Percentiles rank a stretch among this genome's conserved stretches.
These are phyloP conservation scores for Lentinula raphanica DNA, from an alignment of 768 basidiomycete species.

Conservation along the genomic window DNA sequence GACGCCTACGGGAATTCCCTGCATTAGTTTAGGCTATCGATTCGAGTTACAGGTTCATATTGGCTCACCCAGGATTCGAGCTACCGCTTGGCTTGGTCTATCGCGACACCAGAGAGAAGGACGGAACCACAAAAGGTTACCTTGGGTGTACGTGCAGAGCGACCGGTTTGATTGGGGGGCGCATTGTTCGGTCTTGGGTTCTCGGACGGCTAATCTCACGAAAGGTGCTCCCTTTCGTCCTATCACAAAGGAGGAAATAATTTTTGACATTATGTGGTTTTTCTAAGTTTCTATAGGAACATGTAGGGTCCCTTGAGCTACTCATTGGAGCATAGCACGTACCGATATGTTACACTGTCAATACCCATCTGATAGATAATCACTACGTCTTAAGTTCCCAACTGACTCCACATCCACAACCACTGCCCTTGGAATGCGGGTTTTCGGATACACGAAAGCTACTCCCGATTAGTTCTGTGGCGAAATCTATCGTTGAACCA, in stretches of 20 bases:
- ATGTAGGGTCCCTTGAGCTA: not conserved
- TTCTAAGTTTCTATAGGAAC: no score
- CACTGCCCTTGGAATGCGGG: conserved; percentile 84
- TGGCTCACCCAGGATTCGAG: conserved; percentile 18
- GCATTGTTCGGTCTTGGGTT: not conserved
- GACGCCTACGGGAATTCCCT: conserved; percentile 7
- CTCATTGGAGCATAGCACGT: not conserved
- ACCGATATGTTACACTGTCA: not conserved
- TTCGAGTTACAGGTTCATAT: conserved; percentile 14
- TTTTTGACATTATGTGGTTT: not conserved
- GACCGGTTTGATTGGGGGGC: conserved; percentile 7
- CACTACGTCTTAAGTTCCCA: conserved; percentile 73
- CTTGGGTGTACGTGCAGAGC: conserved; percentile 15
- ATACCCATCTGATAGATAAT: not conserved
- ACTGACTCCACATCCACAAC: conserved; percentile 94
- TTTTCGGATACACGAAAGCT: conserved; percentile 81
- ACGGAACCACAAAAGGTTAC: conserved; percentile 18
- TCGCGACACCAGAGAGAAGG: conserved; percentile 18
- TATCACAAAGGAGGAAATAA: conserved; percentile 12
- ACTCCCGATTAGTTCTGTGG: conserved; percentile 92
- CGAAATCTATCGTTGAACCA: conserved; percentile 85
- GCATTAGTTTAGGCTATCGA: not conserved
- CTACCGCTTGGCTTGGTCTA: conserved; percentile 20
- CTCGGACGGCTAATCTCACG: conserved; percentile 16
- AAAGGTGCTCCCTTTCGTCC: conserved; percentile 22